Conservation (phyloP, 1,284 basidiomycete genomes). For the Phaffia rhodozyma region DNA sequence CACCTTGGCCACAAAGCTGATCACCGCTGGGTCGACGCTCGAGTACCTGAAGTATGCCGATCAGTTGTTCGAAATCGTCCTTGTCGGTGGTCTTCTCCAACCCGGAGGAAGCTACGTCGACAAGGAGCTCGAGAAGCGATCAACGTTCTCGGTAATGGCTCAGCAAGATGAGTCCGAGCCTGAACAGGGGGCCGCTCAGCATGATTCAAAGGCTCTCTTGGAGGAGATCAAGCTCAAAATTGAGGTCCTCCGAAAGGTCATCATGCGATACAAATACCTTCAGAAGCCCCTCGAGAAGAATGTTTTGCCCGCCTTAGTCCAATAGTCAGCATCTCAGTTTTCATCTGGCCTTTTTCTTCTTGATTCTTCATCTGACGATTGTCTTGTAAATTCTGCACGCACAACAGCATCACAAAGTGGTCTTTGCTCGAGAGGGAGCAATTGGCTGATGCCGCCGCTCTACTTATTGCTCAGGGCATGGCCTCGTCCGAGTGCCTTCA, state of each 20-base stretch:
- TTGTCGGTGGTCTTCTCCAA: slow-evolving; percentile 87
- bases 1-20: slow-evolving; percentile 49
- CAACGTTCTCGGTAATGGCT: slow-evolving; percentile 72
- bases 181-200: slow-evolving; percentile 11
- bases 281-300: slow-evolving; percentile 86
- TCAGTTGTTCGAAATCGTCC: slow-evolving; percentile 83
- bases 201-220: slow-evolving; percentile 29
- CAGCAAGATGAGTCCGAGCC: slow-evolving; percentile 59
- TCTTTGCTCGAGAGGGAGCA: slow-evolving; percentile 60
- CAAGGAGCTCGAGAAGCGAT: slow-evolving; percentile 54
- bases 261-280: slow-evolving; percentile 89
- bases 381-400: not conserved
- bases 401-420: slow-evolving; percentile 59
- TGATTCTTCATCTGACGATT: not conserved
- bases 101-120: slow-evolving; percentile 87
- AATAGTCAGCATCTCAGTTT: slow-evolving; percentile 42
- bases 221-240: slow-evolving; percentile 83
- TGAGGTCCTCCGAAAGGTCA: slow-evolving; percentile 87
- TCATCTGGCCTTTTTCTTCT: not conserved
- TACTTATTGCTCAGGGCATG: slow-evolving; percentile 70
- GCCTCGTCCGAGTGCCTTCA: slow-evolving; percentile 62
- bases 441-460: slow-evolving; percentile 64
- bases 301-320: slow-evolving; percentile 68
- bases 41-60: slow-evolving; percentile 94
- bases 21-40: slow-evolving; percentile 79